These are phyloP conservation scores for Cochlearia excelsa DNA, from an alignment of 345 rosid species.

Conservation along the genomic window DNA sequence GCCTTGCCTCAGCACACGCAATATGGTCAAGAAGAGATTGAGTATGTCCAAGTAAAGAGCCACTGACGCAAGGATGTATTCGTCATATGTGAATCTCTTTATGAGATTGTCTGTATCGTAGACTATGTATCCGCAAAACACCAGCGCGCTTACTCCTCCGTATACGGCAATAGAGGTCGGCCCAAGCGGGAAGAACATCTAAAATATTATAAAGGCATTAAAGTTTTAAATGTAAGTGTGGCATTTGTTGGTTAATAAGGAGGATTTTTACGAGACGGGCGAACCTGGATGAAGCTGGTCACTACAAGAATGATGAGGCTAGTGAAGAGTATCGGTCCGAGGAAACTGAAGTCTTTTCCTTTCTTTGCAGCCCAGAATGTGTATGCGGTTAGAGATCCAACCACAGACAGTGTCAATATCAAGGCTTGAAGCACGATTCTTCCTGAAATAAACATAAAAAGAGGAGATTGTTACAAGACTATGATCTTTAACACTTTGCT, in stretches of 20 bases:
- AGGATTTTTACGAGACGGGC: constrained; percentile 12
- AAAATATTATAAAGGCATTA: constrained; percentile 4
- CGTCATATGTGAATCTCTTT: constrained; percentile 90
- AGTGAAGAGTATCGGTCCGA: constrained; percentile 90
- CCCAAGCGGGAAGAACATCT: constrained; percentile 91
- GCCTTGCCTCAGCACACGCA: constrained; percentile 67
- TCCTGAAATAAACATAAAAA: constrained; percentile 48
- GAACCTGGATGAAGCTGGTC: constrained; percentile 84
- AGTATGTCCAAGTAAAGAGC: constrained; percentile 87
- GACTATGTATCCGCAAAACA: constrained; percentile 88
- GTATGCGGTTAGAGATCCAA: constrained; percentile 73
- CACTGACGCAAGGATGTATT: constrained; percentile 85
- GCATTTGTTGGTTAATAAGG: not conserved
- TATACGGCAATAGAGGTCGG: constrained; percentile 68
- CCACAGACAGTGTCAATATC: constrained; percentile 82
- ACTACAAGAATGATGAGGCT: constrained; percentile 68
- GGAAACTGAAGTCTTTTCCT: constrained; percentile 89
- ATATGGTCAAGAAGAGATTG: constrained; percentile 81
- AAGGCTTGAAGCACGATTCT: constrained; percentile 90
- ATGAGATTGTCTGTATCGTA: constrained; percentile 88
- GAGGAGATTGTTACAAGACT: not conserved
- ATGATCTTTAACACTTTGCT: not conserved
- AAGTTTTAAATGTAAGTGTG: not conserved
- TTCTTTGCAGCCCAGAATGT: constrained; percentile 98
- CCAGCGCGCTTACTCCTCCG: constrained; percentile 76